These are phyloP conservation scores for Phialocephala sp. DNA, from an alignment of 2,329 filamentous ascomycete genomes.

Conservation along the genomic window DNA sequence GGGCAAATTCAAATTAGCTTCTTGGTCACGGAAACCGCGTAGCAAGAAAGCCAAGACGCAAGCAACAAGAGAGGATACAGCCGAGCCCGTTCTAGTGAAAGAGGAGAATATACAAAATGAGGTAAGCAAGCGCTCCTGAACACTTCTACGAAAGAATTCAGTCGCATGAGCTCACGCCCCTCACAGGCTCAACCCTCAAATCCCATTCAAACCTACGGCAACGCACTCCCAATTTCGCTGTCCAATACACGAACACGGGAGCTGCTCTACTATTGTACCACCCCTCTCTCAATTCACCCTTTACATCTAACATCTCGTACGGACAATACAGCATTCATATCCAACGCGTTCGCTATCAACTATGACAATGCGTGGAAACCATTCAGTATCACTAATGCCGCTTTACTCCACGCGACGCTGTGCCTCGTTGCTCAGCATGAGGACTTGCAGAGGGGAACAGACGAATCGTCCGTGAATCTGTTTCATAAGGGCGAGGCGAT, in stretches of 20 bases:
- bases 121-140: not conserved
- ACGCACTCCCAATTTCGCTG: conserved; percentile 9
- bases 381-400: conserved; percentile 14
- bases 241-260: conserved; percentile 9
- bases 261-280: conserved; percentile 20
- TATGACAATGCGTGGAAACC: conserved; percentile 21
- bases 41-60: conserved; percentile 1
- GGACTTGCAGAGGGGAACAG: conserved; percentile 14
- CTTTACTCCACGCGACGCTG: conserved; percentile 19
- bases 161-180: not conserved
- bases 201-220: not conserved
- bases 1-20: conserved; percentile 20
- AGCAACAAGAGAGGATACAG: not conserved
- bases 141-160: not conserved
- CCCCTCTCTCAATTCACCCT: conserved; percentile 1
- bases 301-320: conserved; percentile 1
- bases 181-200: not conserved
- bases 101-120: not conserved
- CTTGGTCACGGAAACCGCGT: conserved; percentile 13
- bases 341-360: conserved; percentile 19
- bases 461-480: conserved; percentile 19
- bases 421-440: conserved; percentile 23
- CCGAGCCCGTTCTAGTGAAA: not conserved
- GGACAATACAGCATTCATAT: conserved; percentile 18
- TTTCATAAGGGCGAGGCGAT: conserved; percentile 26